A percentile compares a stretch with the other conserved stretches of the same genome.
Evolutionary conservation across 2,329 filamentous ascomycete genomes (phyloP).

Genomic region (Aspergillus jensenii): DNA sequence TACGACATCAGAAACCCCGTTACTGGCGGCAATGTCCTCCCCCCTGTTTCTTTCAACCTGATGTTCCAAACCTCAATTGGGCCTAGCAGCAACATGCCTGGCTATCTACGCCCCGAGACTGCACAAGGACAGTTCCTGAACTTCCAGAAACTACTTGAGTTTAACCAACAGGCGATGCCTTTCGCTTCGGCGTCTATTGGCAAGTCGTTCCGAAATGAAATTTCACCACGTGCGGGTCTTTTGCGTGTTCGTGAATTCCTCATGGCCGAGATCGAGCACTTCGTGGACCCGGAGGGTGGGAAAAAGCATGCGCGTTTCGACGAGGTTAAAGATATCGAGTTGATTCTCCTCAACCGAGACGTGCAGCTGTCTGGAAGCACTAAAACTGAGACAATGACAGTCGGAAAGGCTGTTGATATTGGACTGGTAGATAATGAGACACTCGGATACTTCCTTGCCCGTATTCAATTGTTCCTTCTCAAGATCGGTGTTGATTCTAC

Average conservation of each 20-base stretch:
- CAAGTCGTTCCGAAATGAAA: constrained; percentile 98
- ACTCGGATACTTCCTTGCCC: constrained; percentile 92
- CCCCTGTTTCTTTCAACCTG: constrained; percentile 91
- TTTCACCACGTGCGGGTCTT: constrained; percentile 87
- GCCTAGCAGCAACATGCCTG: constrained; percentile 80
- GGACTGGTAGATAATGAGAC: constrained; percentile 95
- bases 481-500: constrained; percentile 82
- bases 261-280: constrained; percentile 99
- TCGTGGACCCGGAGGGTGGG: constrained; percentile 87
- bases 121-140: constrained; percentile 98
- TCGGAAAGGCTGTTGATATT: constrained; percentile 81
- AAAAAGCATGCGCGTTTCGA: constrained; percentile 91
- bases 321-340: constrained; percentile 79
- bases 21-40: constrained; percentile 72
- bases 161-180: constrained; percentile 92
- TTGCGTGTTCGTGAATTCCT: constrained; percentile 94
- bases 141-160: constrained; percentile 93
- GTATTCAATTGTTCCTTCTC: constrained; percentile 86
- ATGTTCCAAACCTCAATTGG: constrained; percentile 98
- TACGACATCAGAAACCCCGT: constrained; percentile 86
- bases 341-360: constrained; percentile 79
- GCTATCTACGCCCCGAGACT: constrained; percentile 89
- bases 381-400: constrained; percentile 67
- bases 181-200: constrained; percentile 97
- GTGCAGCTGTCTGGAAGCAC: constrained; percentile 88